phyloP scores from a whole-genome alignment of 495 filamentous ascomycete species.

The Hypoxylon perforatum region DNA sequence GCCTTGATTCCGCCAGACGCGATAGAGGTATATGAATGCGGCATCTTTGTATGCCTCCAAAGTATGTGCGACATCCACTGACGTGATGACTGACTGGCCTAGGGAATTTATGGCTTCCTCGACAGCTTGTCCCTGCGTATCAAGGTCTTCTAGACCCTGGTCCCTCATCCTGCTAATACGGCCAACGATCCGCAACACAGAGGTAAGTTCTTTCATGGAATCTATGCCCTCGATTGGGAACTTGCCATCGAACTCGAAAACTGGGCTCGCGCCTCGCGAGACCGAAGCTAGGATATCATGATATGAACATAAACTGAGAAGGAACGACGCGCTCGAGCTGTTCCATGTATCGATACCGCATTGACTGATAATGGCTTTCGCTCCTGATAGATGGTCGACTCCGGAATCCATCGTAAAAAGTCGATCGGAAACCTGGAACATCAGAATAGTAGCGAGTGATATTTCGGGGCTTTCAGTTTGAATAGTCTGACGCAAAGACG shows the following conservation, averaged over 20 bases:
- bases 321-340: conserved; percentile 33
- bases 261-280: conserved; percentile 34
- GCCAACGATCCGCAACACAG: conserved; percentile 36
- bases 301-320: conserved; percentile 44
- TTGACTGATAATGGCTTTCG: conserved; percentile 41
- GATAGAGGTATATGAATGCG: conserved; percentile 46
- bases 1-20: conserved; percentile 43
- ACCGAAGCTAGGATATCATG: conserved; percentile 44
- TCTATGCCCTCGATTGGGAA: conserved; percentile 37
- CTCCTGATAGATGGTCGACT: conserved; percentile 44
- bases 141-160: conserved; percentile 14
- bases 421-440: conserved; percentile 44
- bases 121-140: conserved; percentile 27
- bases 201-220: conserved; percentile 38
- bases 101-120: conserved; percentile 29
- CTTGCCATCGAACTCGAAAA: conserved; percentile 37
- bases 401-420: conserved; percentile 44
- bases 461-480: conserved; percentile 32
- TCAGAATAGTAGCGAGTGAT: conserved; percentile 44
- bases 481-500: conserved; percentile 38
- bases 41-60: conserved; percentile 45
- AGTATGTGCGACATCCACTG: conserved; percentile 34
- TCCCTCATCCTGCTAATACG: conserved; percentile 43
- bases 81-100: conserved; percentile 12
- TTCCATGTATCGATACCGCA: conserved; percentile 20